These are phyloP conservation scores for Royoungia palumana DNA, from an alignment of 768 basidiomycete genomes.

Conservation along the genomic window DNA sequence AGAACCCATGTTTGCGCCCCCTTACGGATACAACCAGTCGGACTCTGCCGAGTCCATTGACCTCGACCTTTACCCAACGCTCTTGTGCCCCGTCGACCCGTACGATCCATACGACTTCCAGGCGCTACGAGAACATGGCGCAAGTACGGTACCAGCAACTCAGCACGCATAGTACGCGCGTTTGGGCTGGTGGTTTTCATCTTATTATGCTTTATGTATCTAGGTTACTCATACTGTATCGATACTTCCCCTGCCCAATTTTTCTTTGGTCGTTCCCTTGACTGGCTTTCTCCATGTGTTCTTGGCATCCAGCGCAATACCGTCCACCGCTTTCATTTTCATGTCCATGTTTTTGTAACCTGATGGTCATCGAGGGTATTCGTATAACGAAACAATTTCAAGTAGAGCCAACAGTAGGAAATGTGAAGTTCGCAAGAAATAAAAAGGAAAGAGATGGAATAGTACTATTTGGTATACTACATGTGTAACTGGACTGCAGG, in stretches of 20 bases:
- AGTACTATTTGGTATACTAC: conserved; percentile 3
- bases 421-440: neutral
- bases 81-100: conserved; percentile 15
- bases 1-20: conserved; percentile 12
- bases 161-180: conserved; percentile 17
- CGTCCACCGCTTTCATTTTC: conserved; percentile 12
- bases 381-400: conserved; percentile 10
- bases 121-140: conserved; percentile 28
- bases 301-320: conserved; percentile 8
- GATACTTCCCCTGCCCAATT: conserved; percentile 10
- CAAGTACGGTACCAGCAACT: conserved; percentile 11
- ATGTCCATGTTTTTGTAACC: conserved; percentile 8
- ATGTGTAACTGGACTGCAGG: neutral
- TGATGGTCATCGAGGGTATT: conserved; percentile 17
- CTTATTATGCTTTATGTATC: conserved; percentile 19
- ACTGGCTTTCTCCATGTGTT: conserved; percentile 8
- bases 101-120: conserved; percentile 36
- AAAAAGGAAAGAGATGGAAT: neutral
- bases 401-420: conserved; percentile 4
- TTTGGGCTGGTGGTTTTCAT: neutral
- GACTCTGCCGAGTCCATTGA: conserved; percentile 18
- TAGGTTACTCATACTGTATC: conserved; percentile 29
- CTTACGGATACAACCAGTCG: conserved; percentile 21
- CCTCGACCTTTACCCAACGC: conserved; percentile 8
- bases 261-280: neutral